Base-by-base conservation (phyloP, 495 filamentous ascomycete species). In the Cercophora scortea region DNA sequence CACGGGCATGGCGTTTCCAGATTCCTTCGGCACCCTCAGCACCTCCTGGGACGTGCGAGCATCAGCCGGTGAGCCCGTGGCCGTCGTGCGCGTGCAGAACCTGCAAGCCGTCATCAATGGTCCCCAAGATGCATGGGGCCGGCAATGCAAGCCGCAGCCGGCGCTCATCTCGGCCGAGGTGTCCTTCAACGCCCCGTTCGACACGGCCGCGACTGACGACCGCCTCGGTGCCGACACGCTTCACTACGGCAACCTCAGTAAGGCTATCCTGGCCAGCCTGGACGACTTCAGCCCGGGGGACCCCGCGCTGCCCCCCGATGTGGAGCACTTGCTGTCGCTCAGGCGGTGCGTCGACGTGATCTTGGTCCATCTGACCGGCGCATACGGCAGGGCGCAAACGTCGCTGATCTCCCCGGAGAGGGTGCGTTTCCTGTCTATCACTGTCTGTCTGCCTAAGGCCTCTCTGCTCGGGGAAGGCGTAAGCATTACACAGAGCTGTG, bases 201-300 rank as follows among this genome's bases (percentile, higher is more conserved):
- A 62, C 11, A 63, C 70, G 1, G 70, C 79, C 3, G 72, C 78
- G 3, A 53, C 61, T 0, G 50, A 55, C 15, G 80, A 85, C 61
- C 52, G 51, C 8, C 67, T 86, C 9, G 71, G 77, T 41, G 49
- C 47, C 12, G 79, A 74, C 47, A 85, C 82, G 8, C 72, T 84
- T 19, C 75, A 86, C 63, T 86, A 85, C 60, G 81, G 82, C 17
- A 73, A 52, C 19, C 62, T 85, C 16, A 78, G 75, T 61, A 83
- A 84, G 62, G 59, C 61, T 4, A 70, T 85, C 13, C 55, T 78
- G 1, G 54, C 52, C 16, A 54, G 53, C 1, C 53, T 78, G 18
- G 61, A 13, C 13, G 65, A 33, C 38, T 9, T 12, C n/a, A 9
- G 32, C 8, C 46, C 48, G 49, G 55, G 42, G 62, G 52, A 3